These are phyloP conservation scores for Pythium sukuiense DNA, from an alignment of 352 stramenopile genomes.

Conservation along the genomic window DNA sequence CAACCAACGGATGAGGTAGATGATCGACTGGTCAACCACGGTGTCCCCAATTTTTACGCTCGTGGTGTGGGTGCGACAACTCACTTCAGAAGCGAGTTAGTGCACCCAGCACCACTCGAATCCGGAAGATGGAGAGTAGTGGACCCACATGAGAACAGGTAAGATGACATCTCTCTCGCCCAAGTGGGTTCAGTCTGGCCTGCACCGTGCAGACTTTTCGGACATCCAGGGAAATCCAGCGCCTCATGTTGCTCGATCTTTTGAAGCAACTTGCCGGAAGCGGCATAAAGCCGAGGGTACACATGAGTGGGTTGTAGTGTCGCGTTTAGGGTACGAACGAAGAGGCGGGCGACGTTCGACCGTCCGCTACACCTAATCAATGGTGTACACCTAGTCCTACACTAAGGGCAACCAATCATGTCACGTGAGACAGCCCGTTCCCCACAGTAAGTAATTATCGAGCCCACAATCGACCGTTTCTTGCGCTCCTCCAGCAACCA, in stretches of 20 bases:
- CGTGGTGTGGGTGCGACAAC: background rate
- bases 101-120: slow-evolving; percentile 1
- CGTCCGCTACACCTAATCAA: slow-evolving; percentile 34
- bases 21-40: background rate
- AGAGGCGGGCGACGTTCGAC: background rate
- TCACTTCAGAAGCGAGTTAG: background rate
- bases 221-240: background rate
- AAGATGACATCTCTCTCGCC: background rate
- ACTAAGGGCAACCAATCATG: background rate
- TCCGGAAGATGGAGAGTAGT: background rate
- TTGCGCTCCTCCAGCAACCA: slow-evolving; percentile 22
- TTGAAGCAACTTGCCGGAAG: background rate
- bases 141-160: background rate
- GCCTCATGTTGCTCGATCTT: background rate
- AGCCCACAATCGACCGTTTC: slow-evolving; percentile 22
- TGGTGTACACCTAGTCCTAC: slow-evolving; percentile 14
- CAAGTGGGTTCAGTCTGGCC: slow-evolving; percentile 1
- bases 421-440: slow-evolving; percentile 15
- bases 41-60: background rate
- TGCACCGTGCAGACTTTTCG: background rate
- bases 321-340: slow-evolving; percentile 1
- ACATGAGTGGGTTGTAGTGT: background rate
- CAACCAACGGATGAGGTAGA: background rate
- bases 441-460: slow-evolving; percentile 26
- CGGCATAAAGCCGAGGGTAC: background rate